These are phyloP conservation scores for Candida glucosophila DNA, from an alignment of 1,139 yeast genomes.

Conservation along the genomic window DNA sequence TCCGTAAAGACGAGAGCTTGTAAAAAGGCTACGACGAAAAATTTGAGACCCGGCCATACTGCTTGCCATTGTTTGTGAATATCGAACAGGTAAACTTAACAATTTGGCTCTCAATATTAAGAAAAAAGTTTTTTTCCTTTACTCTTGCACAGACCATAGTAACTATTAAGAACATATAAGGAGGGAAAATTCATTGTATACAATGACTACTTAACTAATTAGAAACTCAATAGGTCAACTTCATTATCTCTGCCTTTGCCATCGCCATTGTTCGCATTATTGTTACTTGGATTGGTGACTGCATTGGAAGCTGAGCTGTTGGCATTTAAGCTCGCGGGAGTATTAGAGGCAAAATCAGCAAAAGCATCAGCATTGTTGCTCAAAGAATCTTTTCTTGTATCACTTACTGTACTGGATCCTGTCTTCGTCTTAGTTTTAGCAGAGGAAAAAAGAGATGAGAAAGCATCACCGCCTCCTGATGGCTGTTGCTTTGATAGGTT, in stretches of 20 bases:
- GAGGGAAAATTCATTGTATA: too few species aligned
- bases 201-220: conserved; percentile 5
- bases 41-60: too few species aligned
- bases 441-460: conserved; percentile 68
- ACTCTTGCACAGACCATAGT: too few species aligned
- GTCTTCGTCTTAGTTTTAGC: conserved; percentile 47
- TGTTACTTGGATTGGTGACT: conserved; percentile 6
- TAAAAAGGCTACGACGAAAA: too few species aligned
- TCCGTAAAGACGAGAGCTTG: conserved; percentile 22
- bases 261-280: conserved; percentile 4
- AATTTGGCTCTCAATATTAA: too few species aligned
- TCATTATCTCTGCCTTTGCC: conserved; percentile 13
- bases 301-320: too few species aligned
- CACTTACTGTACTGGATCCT: conserved; percentile 5
- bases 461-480: conserved; percentile 54
- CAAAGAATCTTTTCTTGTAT: conserved; percentile 3
- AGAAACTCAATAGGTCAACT: conserved; percentile 26
- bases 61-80: too few species aligned
- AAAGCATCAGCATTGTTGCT: conserved; percentile 13
- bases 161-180: too few species aligned
- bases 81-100: too few species aligned
- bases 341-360: conserved; percentile 14
- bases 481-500: conserved; percentile 10
- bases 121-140: too few species aligned
- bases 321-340: conserved; percentile 4